Conservation (phyloP, 2,329 filamentous ascomycete genomes). For the Beauveria asiatica region DNA sequence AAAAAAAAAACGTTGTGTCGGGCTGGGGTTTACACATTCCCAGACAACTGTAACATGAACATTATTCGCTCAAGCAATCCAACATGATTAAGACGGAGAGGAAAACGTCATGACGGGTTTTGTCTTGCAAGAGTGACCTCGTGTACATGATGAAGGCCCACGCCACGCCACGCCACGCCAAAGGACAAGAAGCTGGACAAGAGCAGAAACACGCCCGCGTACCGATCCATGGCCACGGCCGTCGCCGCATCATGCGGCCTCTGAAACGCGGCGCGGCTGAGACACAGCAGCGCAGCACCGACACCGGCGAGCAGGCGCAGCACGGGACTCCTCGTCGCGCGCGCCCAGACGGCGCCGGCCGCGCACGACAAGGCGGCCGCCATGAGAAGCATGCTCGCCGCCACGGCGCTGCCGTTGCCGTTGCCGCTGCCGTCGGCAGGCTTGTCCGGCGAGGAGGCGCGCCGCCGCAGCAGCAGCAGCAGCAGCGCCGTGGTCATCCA, state of each 20-base stretch:
- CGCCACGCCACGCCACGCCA: not conserved
- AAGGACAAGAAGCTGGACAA: not conserved
- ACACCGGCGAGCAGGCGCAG: not conserved
- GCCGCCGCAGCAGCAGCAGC: slow-evolving; percentile 11
- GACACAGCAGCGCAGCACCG: not conserved
- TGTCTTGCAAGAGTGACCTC: not conserved
- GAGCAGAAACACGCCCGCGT: not conserved
- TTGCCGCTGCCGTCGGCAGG: not conserved
- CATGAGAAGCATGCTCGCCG: slow-evolving; percentile 1
- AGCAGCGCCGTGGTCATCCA: slow-evolving; percentile 53
- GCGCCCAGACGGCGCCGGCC: not conserved
- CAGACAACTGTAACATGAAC: not conserved
- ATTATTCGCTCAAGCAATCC: not conserved
- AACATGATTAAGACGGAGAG: not conserved
- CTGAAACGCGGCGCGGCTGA: slow-evolving; percentile 2
- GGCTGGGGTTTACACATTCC: not conserved
- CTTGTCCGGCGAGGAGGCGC: not conserved
- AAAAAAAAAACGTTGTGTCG: too few relatives aligned
- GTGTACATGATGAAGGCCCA: not conserved
- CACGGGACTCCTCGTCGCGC: not conserved
- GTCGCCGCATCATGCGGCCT: not conserved
- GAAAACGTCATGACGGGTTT: not conserved
- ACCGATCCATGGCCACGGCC: not conserved
- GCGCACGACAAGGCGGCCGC: not conserved
- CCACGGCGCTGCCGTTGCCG: slow-evolving; percentile 15